phyloP scores from a whole-genome alignment of 805 yeast genomes.

The Spathaspora gorwiae region DNA sequence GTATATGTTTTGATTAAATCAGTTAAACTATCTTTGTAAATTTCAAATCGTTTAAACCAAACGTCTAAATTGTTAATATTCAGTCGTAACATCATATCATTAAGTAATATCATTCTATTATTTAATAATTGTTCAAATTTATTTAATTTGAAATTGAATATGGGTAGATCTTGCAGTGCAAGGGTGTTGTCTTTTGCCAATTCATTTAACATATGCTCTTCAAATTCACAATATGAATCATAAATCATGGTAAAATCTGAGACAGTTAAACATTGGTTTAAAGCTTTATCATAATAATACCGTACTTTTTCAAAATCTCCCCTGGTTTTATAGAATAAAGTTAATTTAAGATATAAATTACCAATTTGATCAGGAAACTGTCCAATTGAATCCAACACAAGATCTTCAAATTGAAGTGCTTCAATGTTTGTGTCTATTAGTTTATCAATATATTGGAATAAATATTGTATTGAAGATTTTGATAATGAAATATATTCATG shows the following conservation, averaged over 20 bases:
- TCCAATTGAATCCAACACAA: conserved; percentile 10
- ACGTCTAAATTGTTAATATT: conserved; percentile 55
- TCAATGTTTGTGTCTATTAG: conserved; percentile 17
- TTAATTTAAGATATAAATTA: conserved; percentile 42
- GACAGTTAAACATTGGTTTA: conserved; percentile 45
- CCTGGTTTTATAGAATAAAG: conserved; percentile 42
- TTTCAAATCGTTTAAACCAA: conserved; percentile 64
- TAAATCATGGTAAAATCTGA: conserved; percentile 61
- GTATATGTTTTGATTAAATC: conserved; percentile 49
- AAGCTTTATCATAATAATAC: conserved; percentile 43
- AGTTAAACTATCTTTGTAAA: conserved; percentile 39
- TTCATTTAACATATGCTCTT: conserved; percentile 37
- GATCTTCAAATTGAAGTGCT: conserved; percentile 22
- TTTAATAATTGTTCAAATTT: conserved; percentile 51
- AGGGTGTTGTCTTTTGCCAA: conserved; percentile 10
- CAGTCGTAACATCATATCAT: conserved; percentile 63
- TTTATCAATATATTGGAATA: conserved; percentile 42
- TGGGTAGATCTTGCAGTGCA: conserved; percentile 11
- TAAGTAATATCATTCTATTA: conserved; percentile 54
- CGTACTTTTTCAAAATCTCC: conserved; percentile 22
- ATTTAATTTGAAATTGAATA: conserved; percentile 3
- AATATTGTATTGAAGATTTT: conserved; percentile 45
- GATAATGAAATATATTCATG: conserved; percentile 20
- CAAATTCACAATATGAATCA: conserved; percentile 58
- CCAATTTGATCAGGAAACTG: conserved; percentile 59